A percentile compares a stretch with the other conserved stretches of the same genome.
Conservation (phyloP, 305 asterid species). For the Salvia sclarea region DNA sequence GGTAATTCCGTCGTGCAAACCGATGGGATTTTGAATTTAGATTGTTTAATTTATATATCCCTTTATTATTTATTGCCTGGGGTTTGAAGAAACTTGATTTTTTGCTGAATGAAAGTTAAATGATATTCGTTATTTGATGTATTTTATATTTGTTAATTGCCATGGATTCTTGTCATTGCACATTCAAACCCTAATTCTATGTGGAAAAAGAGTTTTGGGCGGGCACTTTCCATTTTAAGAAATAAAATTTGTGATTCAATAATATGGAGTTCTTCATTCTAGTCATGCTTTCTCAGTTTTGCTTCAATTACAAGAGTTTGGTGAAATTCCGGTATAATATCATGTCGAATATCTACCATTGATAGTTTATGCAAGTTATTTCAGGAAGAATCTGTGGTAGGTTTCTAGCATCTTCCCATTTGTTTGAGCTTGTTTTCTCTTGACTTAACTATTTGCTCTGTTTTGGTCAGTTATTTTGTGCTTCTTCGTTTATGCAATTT, state of each 20-base stretch:
- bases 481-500: not conserved
- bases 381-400: conserved; percentile 12
- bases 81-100: not conserved
- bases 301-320: not conserved
- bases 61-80: not conserved
- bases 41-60: not conserved
- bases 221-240: not conserved
- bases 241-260: not conserved
- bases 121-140: not conserved
- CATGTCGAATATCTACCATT: not conserved
- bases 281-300: not conserved
- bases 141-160: not conserved
- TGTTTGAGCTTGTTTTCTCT: not conserved
- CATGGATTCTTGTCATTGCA: not conserved
- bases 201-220: not conserved
- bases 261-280: not conserved
- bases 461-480: not conserved
- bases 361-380: not conserved
- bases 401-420: not conserved
- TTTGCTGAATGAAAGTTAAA: not conserved
- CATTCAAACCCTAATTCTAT: not conserved
- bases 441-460: conserved; percentile 14
- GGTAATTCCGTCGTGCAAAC: conserved; percentile 38
- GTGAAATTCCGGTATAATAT: not conserved
- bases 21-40: not conserved